Percentiles rank a stretch among this genome's conserved stretches.
Conservation (phyloP, 2,329 filamentous ascomycete species). For the Aspergillus carbonarius region DNA sequence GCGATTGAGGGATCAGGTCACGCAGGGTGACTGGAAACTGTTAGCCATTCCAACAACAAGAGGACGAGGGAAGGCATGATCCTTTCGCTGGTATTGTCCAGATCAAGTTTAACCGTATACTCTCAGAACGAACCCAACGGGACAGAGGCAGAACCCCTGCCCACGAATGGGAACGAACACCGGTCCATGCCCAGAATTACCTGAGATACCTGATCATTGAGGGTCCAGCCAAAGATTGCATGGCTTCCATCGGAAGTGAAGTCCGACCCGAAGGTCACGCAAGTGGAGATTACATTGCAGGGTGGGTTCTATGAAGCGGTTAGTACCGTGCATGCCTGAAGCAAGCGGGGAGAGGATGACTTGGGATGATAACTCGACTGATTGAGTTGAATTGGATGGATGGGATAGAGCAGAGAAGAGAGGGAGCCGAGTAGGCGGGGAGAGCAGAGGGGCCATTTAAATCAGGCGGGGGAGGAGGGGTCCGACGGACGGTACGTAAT, state of each 20-base stretch:
- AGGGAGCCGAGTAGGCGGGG: conserved; percentile 15
- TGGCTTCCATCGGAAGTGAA: conserved; percentile 35
- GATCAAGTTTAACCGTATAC: conserved; percentile 97
- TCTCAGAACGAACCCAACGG: conserved; percentile 57
- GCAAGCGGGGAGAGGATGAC: conserved; percentile 16
- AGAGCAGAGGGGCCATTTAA: conserved; percentile 28
- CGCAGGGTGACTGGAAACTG: conserved; percentile 33
- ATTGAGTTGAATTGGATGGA: not conserved
- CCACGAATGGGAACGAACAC: conserved; percentile 53
- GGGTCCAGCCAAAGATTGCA: conserved; percentile 42
- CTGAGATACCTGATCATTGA: conserved; percentile 50
- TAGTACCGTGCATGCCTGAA: conserved; percentile 5
- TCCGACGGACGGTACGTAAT: not conserved
- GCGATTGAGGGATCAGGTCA: conserved; percentile 13
- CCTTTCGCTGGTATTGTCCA: conserved; percentile 99
- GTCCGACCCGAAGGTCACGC: conserved; percentile 9
- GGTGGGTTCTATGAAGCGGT: conserved; percentile 11
- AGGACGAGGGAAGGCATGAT: conserved; percentile 74
- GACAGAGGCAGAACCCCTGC: not conserved
- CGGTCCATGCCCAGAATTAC: conserved; percentile 61
- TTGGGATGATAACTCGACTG: conserved; percentile 16
- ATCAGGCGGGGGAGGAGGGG: conserved; percentile 34
- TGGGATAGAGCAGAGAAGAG: conserved; percentile 7
- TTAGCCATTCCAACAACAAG: conserved; percentile 40
- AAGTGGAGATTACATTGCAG: conserved; percentile 27